A percentile compares a stretch with the other conserved stretches of the same genome.
Evolutionary conservation across 2,329 filamentous ascomycete genomes (phyloP).

Genomic region (Exophiala xenobiotica): DNA sequence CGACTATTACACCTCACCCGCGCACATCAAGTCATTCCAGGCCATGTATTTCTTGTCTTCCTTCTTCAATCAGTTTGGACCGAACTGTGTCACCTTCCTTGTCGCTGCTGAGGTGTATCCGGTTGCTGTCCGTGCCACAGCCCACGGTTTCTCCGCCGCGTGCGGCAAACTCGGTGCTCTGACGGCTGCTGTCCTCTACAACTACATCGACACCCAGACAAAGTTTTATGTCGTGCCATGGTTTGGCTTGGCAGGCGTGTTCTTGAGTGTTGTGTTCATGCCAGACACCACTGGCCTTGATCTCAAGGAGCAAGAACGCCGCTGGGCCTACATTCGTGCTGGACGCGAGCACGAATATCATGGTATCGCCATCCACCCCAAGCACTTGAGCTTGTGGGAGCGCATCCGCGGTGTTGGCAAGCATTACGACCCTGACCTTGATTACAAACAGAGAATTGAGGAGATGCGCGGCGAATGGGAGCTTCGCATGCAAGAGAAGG

Average conservation of each 20-base stretch:
- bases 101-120: conserved; percentile 94
- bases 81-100: conserved; percentile 94
- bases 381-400: conserved; percentile 88
- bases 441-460: conserved; percentile 79
- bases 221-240: conserved; percentile 73
- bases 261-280: conserved; percentile 81
- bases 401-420: conserved; percentile 74
- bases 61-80: conserved; percentile 97
- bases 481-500: conserved; percentile 46
- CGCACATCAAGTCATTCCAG: conserved; percentile 84
- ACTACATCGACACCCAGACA: conserved; percentile 74
- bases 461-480: conserved; percentile 70
- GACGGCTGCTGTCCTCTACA: conserved; percentile 85
- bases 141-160: conserved; percentile 92
- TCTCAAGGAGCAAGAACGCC: conserved; percentile 93
- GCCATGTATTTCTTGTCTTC: conserved; percentile 94
- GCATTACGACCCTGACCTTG: conserved; percentile 76
- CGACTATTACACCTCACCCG: conserved; percentile 71
- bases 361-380: conserved; percentile 85
- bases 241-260: conserved; percentile 85
- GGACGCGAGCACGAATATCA: conserved; percentile 82
- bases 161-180: conserved; percentile 86
- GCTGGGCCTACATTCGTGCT: conserved; percentile 81
- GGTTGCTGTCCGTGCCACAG: conserved; percentile 88
- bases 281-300: conserved; percentile 90